Conservation (phyloP, 345 rosid genomes). For the Boechera stricta region DNA sequence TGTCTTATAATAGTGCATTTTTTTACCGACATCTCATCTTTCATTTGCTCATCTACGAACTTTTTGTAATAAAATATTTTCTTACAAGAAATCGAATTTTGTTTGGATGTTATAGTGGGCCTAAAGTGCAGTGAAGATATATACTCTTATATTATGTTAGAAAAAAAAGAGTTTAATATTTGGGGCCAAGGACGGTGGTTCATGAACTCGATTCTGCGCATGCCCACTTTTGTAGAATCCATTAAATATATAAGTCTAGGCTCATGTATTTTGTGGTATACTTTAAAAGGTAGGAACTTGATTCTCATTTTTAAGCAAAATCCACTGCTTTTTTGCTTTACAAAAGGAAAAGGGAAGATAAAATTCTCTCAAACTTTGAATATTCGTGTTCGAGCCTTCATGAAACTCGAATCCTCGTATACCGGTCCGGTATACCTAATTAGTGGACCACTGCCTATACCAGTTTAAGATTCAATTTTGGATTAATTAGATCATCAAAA, state of each 20-base stretch:
- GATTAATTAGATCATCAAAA: not conserved
- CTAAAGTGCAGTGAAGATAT: slow-evolving; percentile 8
- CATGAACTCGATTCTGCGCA: slow-evolving; percentile 37
- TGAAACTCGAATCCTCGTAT: slow-evolving; percentile 10
- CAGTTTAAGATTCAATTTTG: not conserved
- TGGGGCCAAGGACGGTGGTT: slow-evolving; percentile 30
- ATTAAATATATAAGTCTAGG: not conserved
- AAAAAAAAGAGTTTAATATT: not conserved
- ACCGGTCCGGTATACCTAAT: not conserved
- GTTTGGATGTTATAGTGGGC: slow-evolving; percentile 21
- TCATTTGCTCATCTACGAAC: slow-evolving; percentile 13
- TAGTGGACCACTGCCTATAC: not conserved
- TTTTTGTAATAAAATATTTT: slow-evolving; percentile 31
- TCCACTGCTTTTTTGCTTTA: slow-evolving; percentile 33
- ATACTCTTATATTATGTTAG: slow-evolving; percentile 8
- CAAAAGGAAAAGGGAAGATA: slow-evolving; percentile 15
- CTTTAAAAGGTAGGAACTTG: slow-evolving; percentile 10
- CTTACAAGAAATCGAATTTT: slow-evolving; percentile 1
- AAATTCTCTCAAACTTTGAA: slow-evolving; percentile 13
- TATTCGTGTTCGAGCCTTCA: slow-evolving; percentile 14
- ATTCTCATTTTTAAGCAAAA: slow-evolving; percentile 1
- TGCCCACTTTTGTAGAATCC: slow-evolving; percentile 41
- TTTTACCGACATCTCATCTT: slow-evolving; percentile 25
- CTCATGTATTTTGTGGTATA: not conserved
- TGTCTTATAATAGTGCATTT: not conserved